These are phyloP conservation scores for Coccomyxa subellipsoidea DNA, from an alignment of 163 green algal genomes.

Conservation along the genomic window DNA sequence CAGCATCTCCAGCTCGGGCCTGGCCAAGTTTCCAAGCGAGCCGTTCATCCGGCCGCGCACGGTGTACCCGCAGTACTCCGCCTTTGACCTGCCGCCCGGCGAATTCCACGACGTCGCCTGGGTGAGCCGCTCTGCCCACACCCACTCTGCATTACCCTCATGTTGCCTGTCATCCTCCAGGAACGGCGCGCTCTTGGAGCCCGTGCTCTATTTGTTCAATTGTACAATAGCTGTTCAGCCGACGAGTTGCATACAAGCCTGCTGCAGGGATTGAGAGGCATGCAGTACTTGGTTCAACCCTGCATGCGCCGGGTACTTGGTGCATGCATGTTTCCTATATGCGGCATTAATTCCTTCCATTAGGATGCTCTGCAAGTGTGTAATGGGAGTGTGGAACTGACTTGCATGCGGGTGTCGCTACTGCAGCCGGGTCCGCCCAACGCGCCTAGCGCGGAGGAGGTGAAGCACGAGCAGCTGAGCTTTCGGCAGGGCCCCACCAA, in stretches of 20 bases:
- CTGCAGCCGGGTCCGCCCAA: background rate
- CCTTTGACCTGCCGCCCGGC: background rate
- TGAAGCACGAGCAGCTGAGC: background rate
- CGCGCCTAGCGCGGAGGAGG: background rate
- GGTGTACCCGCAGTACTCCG: background rate
- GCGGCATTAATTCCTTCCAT: no score
- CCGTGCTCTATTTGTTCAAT: no score
- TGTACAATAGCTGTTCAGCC: no score
- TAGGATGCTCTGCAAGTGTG: no score
- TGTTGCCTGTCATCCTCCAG: background rate
- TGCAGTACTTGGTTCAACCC: no score
- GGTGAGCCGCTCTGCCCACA: background rate
- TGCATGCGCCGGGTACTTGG: no score
- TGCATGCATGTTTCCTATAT: no score
- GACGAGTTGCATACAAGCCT: no score
- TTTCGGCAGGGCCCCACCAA: conserved; percentile 2
- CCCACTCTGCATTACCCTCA: background rate
- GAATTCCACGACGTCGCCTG: conserved; percentile 1
- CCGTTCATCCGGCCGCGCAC: background rate
- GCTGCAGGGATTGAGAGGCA: no score
- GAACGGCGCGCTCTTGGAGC: no score
- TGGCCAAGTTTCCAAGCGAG: background rate
- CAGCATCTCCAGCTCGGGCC: background rate
- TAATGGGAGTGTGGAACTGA: no score
- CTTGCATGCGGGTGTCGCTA: no score